A percentile compares a stretch with the other conserved stretches of the same genome.
These are phyloP conservation scores for Neofusicoccum sp. DNA, from an alignment of 2,329 filamentous ascomycete genomes.

Conservation along the genomic window DNA sequence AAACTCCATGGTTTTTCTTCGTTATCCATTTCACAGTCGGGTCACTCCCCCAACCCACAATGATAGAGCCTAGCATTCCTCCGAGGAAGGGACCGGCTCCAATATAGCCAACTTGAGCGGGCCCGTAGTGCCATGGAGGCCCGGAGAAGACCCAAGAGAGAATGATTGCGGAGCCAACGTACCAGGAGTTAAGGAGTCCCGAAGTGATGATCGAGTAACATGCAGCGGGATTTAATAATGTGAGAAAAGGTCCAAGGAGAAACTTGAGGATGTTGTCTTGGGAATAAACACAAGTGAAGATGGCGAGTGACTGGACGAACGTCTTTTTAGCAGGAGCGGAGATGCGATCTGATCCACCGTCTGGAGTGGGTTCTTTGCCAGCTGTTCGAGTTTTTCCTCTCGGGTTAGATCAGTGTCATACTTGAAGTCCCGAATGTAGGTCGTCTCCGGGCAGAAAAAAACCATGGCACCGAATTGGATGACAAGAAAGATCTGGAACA, in stretches of 20 bases:
- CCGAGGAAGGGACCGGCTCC: constrained; percentile 47
- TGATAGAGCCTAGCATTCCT: constrained; percentile 38
- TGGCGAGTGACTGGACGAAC: constrained; percentile 36
- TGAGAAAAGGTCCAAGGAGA: constrained; percentile 45
- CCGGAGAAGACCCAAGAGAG: constrained; percentile 57
- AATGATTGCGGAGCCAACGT: constrained; percentile 29
- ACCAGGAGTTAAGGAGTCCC: constrained; percentile 26
- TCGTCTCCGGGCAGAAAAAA: constrained; percentile 56
- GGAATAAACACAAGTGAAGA: constrained; percentile 43
- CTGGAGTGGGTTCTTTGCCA: neutral
- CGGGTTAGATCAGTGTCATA: constrained; percentile 25
- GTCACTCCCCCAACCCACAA: constrained; percentile 40
- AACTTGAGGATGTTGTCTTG: constrained; percentile 43
- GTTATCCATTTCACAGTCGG: constrained; percentile 47
- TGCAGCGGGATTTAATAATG: constrained; percentile 20
- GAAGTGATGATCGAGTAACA: constrained; percentile 18
- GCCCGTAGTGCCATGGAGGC: constrained; percentile 49
- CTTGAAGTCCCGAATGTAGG: constrained; percentile 46
- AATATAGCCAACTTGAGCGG: constrained; percentile 48
- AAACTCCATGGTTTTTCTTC: constrained; percentile 54
- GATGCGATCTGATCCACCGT: too few species aligned
- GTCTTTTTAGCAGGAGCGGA: constrained; percentile 35
- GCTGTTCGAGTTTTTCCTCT: constrained; percentile 8
- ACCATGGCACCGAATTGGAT: constrained; percentile 48
- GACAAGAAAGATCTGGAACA: constrained; percentile 34